phyloP scores from a whole-genome alignment of 805 yeast species.

The Starmerella powellii region DNA sequence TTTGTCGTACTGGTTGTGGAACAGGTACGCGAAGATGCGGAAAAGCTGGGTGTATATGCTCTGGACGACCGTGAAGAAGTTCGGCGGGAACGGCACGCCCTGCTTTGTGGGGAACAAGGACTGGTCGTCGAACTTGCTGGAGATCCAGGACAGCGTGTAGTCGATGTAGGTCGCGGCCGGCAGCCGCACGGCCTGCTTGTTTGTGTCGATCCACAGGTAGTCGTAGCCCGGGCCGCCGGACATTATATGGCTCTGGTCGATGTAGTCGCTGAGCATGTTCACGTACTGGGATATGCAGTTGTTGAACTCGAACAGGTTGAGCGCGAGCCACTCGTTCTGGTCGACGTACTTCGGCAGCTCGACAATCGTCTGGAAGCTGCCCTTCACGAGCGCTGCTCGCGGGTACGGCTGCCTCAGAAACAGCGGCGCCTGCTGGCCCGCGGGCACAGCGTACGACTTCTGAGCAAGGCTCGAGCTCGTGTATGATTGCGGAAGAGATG shows the following conservation, averaged over 20 bases:
- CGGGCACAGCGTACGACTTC: background rate
- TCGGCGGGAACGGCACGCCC: constrained; percentile 80
- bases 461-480: background rate
- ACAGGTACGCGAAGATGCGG: constrained; percentile 88
- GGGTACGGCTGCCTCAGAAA: constrained; percentile 89
- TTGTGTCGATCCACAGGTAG: constrained; percentile 77
- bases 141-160: constrained; percentile 80
- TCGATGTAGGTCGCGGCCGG: constrained; percentile 93
- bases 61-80: constrained; percentile 67
- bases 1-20: constrained; percentile 88
- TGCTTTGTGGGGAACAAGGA: constrained; percentile 81
- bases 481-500: constrained; percentile 3
- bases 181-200: constrained; percentile 67
- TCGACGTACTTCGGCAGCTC: constrained; percentile 93
- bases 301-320: constrained; percentile 81
- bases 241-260: constrained; percentile 77
- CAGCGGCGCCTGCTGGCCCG: constrained; percentile 37
- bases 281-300: constrained; percentile 77
- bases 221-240: constrained; percentile 89
- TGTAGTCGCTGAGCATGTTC: constrained; percentile 81
- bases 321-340: constrained; percentile 88
- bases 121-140: constrained; percentile 78
- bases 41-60: constrained; percentile 87
- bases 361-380: constrained; percentile 90
- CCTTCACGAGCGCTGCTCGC: constrained; percentile 87